Base-by-base conservation (phyloP, 371 early-diverging fungal species). In the Funneliformis caledonium region DNA sequence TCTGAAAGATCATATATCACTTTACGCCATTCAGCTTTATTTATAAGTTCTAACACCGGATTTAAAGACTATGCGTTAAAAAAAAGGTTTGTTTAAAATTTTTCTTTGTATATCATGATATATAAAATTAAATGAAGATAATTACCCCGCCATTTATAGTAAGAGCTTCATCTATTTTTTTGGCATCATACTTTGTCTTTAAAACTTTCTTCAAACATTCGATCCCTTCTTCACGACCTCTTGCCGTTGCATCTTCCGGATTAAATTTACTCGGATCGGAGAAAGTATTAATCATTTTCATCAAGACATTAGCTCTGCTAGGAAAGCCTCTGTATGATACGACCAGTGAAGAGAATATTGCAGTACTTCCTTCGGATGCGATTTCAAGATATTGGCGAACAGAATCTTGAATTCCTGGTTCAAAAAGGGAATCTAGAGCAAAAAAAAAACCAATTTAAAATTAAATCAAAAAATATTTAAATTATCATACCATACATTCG, bases 1-100 rank as follows among this genome's bases (percentile, higher is more conserved):
- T 78, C 78, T 33, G 78, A 78, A 6, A 78, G 50, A 6, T 65
- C 52, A 50, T 78, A 78, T 16, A 78, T 50, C 4, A 45, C 31
- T 31, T 26, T 67, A 42, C 78, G 78, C 78, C 78, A 78, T 67
- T 67, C 65, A 26, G 48, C 31, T 42, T 48, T 26, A 16, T 78
- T 22, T 48, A 78, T 78, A 19, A 78, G 52, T 16, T 65, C 26
- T 33, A 68, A 31, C 19, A 67, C 68, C 6, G 64, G 67, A 33
- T 67, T 68, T 31, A 78, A 68, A 33, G 26, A 47, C 68, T 64
- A 62, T 7, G 33, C 8, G 6, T 31, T 31, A 11, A 64, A 31
- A 31, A 62, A 31, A 12, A 64, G 26, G 2, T 9, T 12, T 26
- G 5, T 4, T 31, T 31, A 62, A 31, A 56, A 56, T 56, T 19